Percentiles rank a stretch among this genome's conserved stretches.
Evolutionary conservation across 192 early-diverging fungal genomes (phyloP).

Genomic region (Chytriomyces hyalinus): DNA sequence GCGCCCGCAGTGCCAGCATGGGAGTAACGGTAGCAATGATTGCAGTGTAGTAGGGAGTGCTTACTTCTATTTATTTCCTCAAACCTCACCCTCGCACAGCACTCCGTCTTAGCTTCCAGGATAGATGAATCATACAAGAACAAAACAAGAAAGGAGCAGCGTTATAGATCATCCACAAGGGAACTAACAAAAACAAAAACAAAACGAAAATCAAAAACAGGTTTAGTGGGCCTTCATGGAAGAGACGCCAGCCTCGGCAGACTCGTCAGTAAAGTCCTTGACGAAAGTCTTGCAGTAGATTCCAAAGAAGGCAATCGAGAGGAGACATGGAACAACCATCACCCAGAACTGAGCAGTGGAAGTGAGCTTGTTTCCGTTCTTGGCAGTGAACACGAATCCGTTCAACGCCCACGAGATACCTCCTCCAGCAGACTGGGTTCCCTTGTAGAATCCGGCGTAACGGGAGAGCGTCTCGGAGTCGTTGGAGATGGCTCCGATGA

Average conservation of each 20-base stretch:
- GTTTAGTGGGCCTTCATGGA: slow-evolving; percentile 12
- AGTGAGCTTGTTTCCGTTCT: slow-evolving; percentile 2
- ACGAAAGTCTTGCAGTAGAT: not conserved
- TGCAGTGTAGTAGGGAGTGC: no score
- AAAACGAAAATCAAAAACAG: no score
- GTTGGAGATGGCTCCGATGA: slow-evolving; percentile 82
- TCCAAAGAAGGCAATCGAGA: not conserved
- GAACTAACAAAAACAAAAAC: no score
- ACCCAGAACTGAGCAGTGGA: slow-evolving; percentile 12
- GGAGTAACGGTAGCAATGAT: no score
- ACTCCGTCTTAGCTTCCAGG: no score
- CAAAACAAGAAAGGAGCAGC: no score
- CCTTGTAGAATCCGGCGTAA: slow-evolving; percentile 85
- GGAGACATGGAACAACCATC: slow-evolving; percentile 11
- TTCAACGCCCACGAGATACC: slow-evolving; percentile 63
- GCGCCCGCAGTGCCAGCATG: no score
- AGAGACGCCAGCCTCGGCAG: not conserved
- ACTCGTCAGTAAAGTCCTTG: slow-evolving; percentile 11
- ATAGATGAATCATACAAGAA: no score
- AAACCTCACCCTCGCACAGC: no score
- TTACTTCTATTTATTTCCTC: no score
- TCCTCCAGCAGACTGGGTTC: slow-evolving; percentile 74
- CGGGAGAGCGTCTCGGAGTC: slow-evolving; percentile 54
- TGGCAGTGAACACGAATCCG: slow-evolving; percentile 1
- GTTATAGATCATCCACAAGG: no score